These are phyloP conservation scores for Daldinia eschscholtzii DNA, from an alignment of 2,329 filamentous ascomycete species.

Conservation along the genomic window DNA sequence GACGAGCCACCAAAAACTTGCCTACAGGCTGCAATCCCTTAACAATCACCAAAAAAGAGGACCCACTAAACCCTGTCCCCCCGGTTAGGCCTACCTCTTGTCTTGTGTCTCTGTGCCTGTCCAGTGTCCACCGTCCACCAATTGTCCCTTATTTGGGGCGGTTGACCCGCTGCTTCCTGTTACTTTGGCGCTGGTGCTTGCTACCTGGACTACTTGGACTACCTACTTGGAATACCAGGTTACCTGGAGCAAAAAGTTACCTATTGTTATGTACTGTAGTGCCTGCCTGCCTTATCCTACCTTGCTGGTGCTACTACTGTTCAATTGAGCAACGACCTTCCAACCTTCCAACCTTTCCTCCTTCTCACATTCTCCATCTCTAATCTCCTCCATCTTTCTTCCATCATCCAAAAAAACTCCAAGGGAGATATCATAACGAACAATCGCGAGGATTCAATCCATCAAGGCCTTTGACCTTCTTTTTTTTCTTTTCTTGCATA, in stretches of 20 bases:
- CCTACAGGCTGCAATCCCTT: slow-evolving; percentile 28
- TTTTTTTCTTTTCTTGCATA: slow-evolving; percentile 45
- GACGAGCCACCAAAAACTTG: slow-evolving; percentile 27
- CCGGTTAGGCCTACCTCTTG: slow-evolving; percentile 29
- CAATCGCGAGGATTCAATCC: slow-evolving; percentile 27
- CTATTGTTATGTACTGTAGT: slow-evolving; percentile 1
- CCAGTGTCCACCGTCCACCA: background rate
- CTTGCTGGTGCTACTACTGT: slow-evolving; percentile 41
- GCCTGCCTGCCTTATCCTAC: slow-evolving; percentile 28
- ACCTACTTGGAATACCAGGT: slow-evolving; percentile 19
- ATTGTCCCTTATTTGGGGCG: slow-evolving; percentile 29
- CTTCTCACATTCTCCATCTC: slow-evolving; percentile 47
- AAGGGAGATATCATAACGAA: slow-evolving; percentile 25
- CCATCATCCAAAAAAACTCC: slow-evolving; percentile 41
- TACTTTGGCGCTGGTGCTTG: slow-evolving; percentile 8
- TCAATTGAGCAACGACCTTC: slow-evolving; percentile 52
- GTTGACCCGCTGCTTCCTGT: slow-evolving; percentile 21
- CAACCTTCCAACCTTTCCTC: slow-evolving; percentile 51
- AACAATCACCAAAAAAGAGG: slow-evolving; percentile 1
- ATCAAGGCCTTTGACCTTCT: slow-evolving; percentile 37
- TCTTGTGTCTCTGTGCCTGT: slow-evolving; percentile 4
- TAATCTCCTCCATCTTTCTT: slow-evolving; percentile 43
- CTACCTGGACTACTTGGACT: slow-evolving; percentile 17
- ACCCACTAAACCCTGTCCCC: slow-evolving; percentile 37
- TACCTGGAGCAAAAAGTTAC: slow-evolving; percentile 15